Percentiles rank a stretch among this genome's conserved stretches.
phyloP scores from a whole-genome alignment of 164 flowering plant genomes.

The Magnolia officinalis region DNA sequence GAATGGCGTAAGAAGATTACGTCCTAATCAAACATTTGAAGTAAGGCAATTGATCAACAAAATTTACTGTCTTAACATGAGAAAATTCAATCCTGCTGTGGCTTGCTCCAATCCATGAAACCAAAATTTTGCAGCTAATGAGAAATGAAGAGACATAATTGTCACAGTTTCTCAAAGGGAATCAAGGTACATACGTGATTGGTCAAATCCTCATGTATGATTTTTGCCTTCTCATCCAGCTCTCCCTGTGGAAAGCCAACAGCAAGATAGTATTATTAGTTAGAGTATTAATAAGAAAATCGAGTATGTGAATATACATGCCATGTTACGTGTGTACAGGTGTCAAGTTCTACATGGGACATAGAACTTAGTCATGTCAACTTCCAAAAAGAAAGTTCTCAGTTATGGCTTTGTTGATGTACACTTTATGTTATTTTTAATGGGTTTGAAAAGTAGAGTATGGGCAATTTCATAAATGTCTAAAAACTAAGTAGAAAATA shows the following conservation, averaged over 20 bases:
- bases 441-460: not conserved
- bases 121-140: not conserved
- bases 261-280: not conserved
- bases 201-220: conserved; percentile 52
- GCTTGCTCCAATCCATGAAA: not conserved
- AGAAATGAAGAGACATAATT: not conserved
- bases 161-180: not conserved
- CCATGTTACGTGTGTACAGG: conserved; percentile 7
- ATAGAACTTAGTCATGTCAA: not conserved
- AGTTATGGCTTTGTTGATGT: not conserved
- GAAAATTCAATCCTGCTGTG: too few species aligned
- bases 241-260: conserved; percentile 36
- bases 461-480: not conserved
- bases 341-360: not conserved
- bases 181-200: conserved; percentile 39
- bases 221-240: conserved; percentile 43
- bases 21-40: too few species aligned
- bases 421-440: not conserved
- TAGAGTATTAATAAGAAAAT: conserved; percentile 9
- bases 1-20: too few species aligned
- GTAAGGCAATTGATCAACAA: too few species aligned
- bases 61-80: too few species aligned
- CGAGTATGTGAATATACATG: conserved; percentile 27
- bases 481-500: not conserved
- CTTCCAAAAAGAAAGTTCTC: not conserved